Evolutionary conservation across 2,329 filamentous ascomycete genomes (phyloP).

Genomic region (Ploettnerulaceae sp.): DNA sequence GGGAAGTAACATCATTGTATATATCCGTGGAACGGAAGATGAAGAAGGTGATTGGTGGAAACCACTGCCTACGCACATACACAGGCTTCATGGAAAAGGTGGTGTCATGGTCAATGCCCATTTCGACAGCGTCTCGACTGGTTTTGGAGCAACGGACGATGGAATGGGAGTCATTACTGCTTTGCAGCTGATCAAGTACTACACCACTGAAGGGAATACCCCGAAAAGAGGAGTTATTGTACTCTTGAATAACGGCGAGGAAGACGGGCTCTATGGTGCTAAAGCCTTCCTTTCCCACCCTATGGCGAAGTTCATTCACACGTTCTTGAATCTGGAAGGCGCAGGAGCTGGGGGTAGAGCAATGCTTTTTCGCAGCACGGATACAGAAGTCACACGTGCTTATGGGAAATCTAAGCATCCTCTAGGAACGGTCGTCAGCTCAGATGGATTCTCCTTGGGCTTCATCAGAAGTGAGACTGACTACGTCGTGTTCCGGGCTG

Average conservation of each 20-base stretch:
- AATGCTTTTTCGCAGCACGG: slow-evolving; percentile 81
- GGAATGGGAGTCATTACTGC: slow-evolving; percentile 84
- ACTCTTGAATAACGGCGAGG: slow-evolving; percentile 92
- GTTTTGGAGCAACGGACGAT: slow-evolving; percentile 90
- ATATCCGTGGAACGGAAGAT: slow-evolving; percentile 78
- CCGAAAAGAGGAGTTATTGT: slow-evolving; percentile 78
- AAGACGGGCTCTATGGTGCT: slow-evolving; percentile 86
- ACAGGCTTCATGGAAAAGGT: slow-evolving; percentile 53
- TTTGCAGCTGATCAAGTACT: slow-evolving; percentile 82
- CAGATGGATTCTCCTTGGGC: slow-evolving; percentile 77
- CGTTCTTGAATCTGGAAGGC: slow-evolving; percentile 92
- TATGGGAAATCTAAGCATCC: neutral
- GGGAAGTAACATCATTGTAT: slow-evolving; percentile 86
- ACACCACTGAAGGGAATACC: slow-evolving; percentile 64
- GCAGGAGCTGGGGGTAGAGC: slow-evolving; percentile 88
- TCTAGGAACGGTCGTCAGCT: slow-evolving; percentile 60
- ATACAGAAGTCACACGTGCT: slow-evolving; percentile 70
- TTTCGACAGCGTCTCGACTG: slow-evolving; percentile 83
- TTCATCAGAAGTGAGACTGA: slow-evolving; percentile 84
- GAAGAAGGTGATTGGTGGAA: slow-evolving; percentile 71
- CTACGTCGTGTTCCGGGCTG: slow-evolving; percentile 74
- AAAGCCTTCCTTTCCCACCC: slow-evolving; percentile 80
- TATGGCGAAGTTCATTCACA: slow-evolving; percentile 72
- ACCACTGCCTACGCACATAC: slow-evolving; percentile 34
- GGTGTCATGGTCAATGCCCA: slow-evolving; percentile 93